Evolutionary conservation across 495 filamentous ascomycete species (phyloP), one percentile per base, ranked within the genome.

Genomic region (Rusavskia elegans): DNA sequence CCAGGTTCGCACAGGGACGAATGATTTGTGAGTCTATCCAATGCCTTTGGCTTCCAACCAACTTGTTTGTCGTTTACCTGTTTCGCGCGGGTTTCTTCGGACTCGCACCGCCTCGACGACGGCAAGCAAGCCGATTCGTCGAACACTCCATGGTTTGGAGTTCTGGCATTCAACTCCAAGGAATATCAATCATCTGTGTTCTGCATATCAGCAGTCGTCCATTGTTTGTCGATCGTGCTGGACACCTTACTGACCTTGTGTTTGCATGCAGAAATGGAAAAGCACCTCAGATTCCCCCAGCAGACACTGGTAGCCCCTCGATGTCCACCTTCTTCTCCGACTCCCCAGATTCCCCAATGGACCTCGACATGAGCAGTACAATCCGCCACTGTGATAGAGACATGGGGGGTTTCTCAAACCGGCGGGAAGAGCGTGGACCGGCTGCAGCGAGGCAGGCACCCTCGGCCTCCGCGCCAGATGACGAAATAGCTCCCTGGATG

Each of bases 291-390:
- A 50, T 52, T 32, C 41, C 42, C 16, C 27, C 49, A 17, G 44
- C 44, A 29, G 48, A 52, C 48, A 59, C 46, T 53, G 57, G 57
- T 17, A 56, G 20, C 36, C 42, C 35, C 17, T 48, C 42, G 4
- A 39, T 32, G n/a, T 64, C 65, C 32, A 66, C 64, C 40, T 74
- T 73, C 57, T 66, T 71, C 36, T 71, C 67, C 59, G 62, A 61
- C 20, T 71, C 73, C 9, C 68, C 72, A 30, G 61, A 70, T 16
- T 68, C 69, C 21, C 66, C 70, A 11, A 71, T 67, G 30, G 71
- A 73, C 45, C 61, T 65, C 45, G 69, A 69, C 46, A 72, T 68
- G 52, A 55, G 55, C 7, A 60, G 68, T 53, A 61, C 67, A 4
- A 65, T 73, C 35, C 60, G 58, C 27, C 66, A 64, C 50, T 66